phyloP scores from a whole-genome alignment of 1,284 basidiomycete genomes.

The Sanghuangporus sanghuang region DNA sequence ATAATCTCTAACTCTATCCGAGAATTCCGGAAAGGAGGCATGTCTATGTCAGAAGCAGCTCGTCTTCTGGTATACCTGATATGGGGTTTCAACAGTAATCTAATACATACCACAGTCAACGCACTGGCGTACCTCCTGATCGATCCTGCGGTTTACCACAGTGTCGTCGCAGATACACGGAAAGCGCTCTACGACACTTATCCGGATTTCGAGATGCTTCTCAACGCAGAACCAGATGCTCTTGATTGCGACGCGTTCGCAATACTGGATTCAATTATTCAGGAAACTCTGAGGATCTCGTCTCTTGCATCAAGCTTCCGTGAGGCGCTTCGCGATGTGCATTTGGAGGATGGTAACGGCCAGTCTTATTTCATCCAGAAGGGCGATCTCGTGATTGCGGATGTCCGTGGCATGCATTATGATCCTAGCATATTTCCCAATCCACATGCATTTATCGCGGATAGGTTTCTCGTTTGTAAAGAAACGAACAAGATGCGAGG shows the following conservation, averaged over 20 bases:
- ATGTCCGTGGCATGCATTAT: slow-evolving; percentile 1
- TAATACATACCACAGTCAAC: background rate
- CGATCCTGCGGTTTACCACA: background rate
- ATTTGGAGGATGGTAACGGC: background rate
- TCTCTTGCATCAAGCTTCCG: background rate
- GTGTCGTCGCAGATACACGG: background rate
- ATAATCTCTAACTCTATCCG: background rate
- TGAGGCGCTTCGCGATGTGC: background rate
- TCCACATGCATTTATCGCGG: slow-evolving; percentile 10
- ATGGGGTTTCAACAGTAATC: background rate
- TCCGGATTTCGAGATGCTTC: background rate
- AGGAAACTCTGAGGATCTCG: background rate
- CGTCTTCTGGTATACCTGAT: background rate
- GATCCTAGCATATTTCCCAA: slow-evolving; percentile 7
- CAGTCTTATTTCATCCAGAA: background rate
- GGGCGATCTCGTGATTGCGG: background rate
- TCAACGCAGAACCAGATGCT: background rate
- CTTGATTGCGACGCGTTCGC: background rate
- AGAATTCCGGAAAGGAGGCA: background rate
- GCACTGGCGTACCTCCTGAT: background rate
- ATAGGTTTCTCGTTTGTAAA: background rate
- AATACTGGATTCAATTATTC: background rate
- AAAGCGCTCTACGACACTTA: background rate
- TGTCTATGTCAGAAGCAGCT: background rate
- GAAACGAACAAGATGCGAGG: background rate